A percentile compares a stretch with the other conserved stretches of the same genome.
These are phyloP conservation scores for Smallanthus sonchifolius DNA, from an alignment of 129 eudicot genomes.

Conservation along the genomic window DNA sequence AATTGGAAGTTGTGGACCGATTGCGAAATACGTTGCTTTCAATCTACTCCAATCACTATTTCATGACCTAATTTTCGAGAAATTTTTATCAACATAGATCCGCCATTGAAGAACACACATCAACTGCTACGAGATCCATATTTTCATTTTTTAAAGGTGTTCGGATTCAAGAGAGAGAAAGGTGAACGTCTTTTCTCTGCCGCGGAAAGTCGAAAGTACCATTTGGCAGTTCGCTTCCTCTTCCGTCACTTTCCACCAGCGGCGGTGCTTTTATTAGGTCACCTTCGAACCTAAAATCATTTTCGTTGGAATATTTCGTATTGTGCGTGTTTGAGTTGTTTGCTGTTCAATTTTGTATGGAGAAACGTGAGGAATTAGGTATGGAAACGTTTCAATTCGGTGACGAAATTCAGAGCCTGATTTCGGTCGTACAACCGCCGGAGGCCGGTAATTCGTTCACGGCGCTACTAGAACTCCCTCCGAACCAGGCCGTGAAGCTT, in stretches of 20 bases:
- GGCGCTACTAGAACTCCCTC: conserved; percentile 73
- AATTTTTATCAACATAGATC: background rate
- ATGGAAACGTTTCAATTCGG: conserved; percentile 36
- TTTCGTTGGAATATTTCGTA: conserved; percentile 17
- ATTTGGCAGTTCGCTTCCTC: conserved; percentile 21
- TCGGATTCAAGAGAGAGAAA: conserved; percentile 23
- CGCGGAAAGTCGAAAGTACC: conserved; percentile 26
- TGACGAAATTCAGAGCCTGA: conserved; percentile 41
- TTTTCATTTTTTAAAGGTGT: background rate
- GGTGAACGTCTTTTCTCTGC: conserved; percentile 18
- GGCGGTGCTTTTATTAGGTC: background rate
- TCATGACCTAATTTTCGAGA: background rate
- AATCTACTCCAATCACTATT: conserved; percentile 21
- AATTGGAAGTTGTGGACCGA: conserved; percentile 17
- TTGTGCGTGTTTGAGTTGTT: background rate
- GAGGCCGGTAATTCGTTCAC: conserved; percentile 72
- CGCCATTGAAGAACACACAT: conserved; percentile 27
- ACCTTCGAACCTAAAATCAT: background rate
- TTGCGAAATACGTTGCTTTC: conserved; percentile 40
- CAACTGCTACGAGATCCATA: conserved; percentile 10
- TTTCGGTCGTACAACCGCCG: conserved; percentile 43
- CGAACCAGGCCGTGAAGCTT: conserved; percentile 81
- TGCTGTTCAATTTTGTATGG: background rate
- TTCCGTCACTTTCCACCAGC: conserved; percentile 26
- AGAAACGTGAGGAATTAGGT: conserved; percentile 26